A percentile compares a stretch with the other conserved stretches of the same genome.
Evolutionary conservation across 208 protist species (phyloP).

Genomic region (Acanthamoeba triangularis): DNA sequence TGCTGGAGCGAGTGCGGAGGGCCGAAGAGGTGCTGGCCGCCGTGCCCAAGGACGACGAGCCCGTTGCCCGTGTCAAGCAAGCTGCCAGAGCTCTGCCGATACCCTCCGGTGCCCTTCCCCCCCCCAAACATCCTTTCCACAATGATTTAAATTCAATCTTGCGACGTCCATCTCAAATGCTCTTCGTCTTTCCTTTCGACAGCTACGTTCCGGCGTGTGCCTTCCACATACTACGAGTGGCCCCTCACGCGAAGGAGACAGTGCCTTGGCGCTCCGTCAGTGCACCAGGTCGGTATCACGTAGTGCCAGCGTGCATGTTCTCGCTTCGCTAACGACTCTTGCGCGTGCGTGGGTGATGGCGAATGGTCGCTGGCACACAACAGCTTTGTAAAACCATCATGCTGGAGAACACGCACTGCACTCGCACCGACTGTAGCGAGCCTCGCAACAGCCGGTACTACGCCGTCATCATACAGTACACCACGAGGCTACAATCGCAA

Average conservation of each 20-base stretch:
- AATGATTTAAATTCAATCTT: not conserved
- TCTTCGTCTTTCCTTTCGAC: not conserved
- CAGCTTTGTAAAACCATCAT: constrained; percentile 96
- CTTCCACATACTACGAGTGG: constrained; percentile 94
- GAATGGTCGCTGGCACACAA: constrained; percentile 65
- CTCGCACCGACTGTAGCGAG: constrained; percentile 88
- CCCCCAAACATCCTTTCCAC: no score
- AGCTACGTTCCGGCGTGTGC: constrained; percentile 92
- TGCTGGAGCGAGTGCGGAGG: not conserved
- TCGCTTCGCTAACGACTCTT: not conserved
- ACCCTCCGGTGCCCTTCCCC: not conserved
- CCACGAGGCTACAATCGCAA: constrained; percentile 70
- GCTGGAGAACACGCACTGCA: constrained; percentile 95
- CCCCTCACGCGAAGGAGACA: constrained; percentile 92
- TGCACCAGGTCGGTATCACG: not conserved
- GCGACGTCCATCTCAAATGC: not conserved
- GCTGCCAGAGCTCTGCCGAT: not conserved
- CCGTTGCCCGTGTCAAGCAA: constrained; percentile 43
- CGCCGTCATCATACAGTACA: constrained; percentile 80
- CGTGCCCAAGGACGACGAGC: constrained; percentile 26
- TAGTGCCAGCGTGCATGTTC: not conserved
- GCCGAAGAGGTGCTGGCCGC: not conserved
- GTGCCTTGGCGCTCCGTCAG: not conserved
- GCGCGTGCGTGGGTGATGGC: not conserved
- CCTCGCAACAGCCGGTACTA: constrained; percentile 83